Base-by-base conservation (phyloP, 805 yeast genomes). In the Wickerhamomyces sydowiorum region DNA sequence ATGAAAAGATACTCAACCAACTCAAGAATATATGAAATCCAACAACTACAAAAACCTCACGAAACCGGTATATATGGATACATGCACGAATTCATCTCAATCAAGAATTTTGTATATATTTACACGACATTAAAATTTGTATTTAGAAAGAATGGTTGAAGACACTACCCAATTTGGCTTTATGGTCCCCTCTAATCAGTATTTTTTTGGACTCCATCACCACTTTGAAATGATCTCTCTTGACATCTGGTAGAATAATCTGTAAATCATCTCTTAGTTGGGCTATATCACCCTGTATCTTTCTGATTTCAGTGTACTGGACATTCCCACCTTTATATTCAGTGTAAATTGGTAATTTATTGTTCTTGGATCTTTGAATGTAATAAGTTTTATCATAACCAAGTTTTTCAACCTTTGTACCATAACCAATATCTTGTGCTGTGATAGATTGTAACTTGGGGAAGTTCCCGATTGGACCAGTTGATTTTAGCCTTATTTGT, bases 281-380 rank as follows among this genome's bases (percentile, higher is more conserved):
- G 6, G 70, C 60, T 13, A 79, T 68, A 59, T 84, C 81, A 6
- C 96, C 96, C 44, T 72, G 65, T 39, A 88, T 72, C 45, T 77
- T 76, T 57, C 85, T 79, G 22, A 88, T 70, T 56, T 86, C 89
- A 0, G 96, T 88, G 53, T 75, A 74, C n/a, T 71, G 64, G 13
- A 69, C 67, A 46, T 78, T 80, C 20, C 80, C 76, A 46, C 78
- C 76, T 57, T 80, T 86, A 47, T 70, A 61, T 47, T 84, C 87
- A 40, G 75, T 69, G 64, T 88, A 88, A 1, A 88, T 85, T n/a
- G 96, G 96, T 57, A 89, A 69, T 57, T 83, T 79, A 5, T 91
- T 88, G 37, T 66, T 69, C 14, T 72, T 62, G 7, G 86, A 71
- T 59, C 83, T 78, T 34, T 53, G 56, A 12, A 68, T 50, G 42